Evolutionary conservation across 1,139 yeast genomes (phyloP), one percentile per base, ranked within the genome.

Genomic region (Nakaseomyces kungkrabaensis): DNA sequence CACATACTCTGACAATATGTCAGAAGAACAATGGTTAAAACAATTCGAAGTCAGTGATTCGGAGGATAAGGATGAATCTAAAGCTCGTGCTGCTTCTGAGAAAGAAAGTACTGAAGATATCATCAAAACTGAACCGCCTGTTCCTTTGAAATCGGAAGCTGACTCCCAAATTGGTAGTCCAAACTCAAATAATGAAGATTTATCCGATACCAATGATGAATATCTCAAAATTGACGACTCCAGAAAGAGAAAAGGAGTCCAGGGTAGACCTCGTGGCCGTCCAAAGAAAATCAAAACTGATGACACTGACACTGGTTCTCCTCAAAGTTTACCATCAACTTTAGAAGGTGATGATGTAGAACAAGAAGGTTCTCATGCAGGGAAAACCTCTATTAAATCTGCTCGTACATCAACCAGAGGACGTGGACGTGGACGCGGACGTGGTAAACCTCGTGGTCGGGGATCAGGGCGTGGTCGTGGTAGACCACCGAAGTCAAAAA

Each of bases 21-120:
- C 88, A 4, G 94, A 85, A 66, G 90, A 82, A 53, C 89, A 84
- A 65, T 85, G 92, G 92, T 69, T 85, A 53, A 73, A 70, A 59
- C 78, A 78, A 56, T 77, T 79, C 51, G 85, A 79, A 56, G 68
- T 66, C 1, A 65, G 68, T 49, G 73, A 67, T 43, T 57, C 63
- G 27, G 70, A 65, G 31, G 66, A 58, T 11, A 60, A 50, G 48
- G 53, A 43, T 40, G 52, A 45, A 4, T 49, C 47, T 45, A 51
- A 43, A 6, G 37, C 43, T 34, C 54, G 51, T 11, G 37, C 47
- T 3, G 60, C 54, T 46, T 46, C 45, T 7, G 53, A 46, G n/a
- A 51, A 47, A 26, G 56, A 51, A 13, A 48, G 37, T 8, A 37
- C 45, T 24, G 50, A 46, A n/a, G 34, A 41, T n/a, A 27, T 13